Percentiles rank a stretch among this genome's conserved stretches.
Evolutionary conservation across 345 rosid genomes (phyloP).

Genomic region (Gossypium arboreum): DNA sequence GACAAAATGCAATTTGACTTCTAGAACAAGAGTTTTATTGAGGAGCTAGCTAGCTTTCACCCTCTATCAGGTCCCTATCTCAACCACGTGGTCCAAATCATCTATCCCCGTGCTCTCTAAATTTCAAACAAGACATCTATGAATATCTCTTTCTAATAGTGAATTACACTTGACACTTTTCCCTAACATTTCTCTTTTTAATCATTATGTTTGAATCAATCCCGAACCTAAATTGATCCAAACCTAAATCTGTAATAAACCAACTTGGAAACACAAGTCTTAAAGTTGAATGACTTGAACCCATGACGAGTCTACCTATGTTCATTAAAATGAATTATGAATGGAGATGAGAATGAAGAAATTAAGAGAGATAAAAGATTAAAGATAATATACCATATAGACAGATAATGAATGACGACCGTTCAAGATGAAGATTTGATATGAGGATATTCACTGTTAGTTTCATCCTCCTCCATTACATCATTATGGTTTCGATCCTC

Average conservation of each 20-base stretch:
- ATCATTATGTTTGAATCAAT: conserved; percentile 16
- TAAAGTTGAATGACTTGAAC: too few relatives aligned
- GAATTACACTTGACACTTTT: not conserved
- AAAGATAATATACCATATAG: not conserved
- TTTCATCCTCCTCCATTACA: conserved; percentile 58
- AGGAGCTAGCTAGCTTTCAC: not conserved
- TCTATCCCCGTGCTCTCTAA: conserved; percentile 10
- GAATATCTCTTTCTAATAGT: conserved; percentile 10
- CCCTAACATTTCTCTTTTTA: not conserved
- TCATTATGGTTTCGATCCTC: conserved; percentile 29
- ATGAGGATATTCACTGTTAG: conserved; percentile 35
- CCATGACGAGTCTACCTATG: not conserved
- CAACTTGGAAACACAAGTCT: too few relatives aligned
- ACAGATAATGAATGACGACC: not conserved
- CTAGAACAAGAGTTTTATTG: too few relatives aligned
- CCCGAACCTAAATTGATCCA: too few relatives aligned
- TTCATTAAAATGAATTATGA: not conserved
- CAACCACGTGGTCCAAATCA: conserved; percentile 34
- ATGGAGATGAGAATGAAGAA: not conserved
- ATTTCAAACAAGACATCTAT: conserved; percentile 30
- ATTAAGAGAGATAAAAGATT: not conserved
- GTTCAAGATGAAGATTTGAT: not conserved
- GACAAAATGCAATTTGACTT: too few relatives aligned
- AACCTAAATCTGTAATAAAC: too few relatives aligned
- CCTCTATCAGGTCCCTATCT: too few relatives aligned